Evolutionary conservation across 2,329 filamentous ascomycete species (phyloP), one percentile per base, ranked within the genome.

Genomic region (Trichoderma asperellum): DNA sequence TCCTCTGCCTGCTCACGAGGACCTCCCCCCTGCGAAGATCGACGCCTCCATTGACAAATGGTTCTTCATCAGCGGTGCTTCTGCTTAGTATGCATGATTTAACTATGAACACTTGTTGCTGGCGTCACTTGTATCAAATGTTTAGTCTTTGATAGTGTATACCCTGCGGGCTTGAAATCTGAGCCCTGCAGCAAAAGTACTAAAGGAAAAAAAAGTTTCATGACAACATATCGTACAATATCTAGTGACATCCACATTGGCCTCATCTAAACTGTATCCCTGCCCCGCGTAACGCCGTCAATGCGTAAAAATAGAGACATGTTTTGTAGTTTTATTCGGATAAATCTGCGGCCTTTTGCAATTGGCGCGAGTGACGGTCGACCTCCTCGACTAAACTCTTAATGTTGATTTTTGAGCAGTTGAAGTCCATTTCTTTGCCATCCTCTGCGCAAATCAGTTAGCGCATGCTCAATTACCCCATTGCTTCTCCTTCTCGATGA

Each of bases 11-110:
- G 79, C 87, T 73, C 86, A 92, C 83, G 88, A 97, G 88, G 91
- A 96, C 78, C 86, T 96, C 70, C 81, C 88, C 68, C 89, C 96
- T 71, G 95, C 91, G 74, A 94, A 95, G 79, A 97, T 99, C 77
- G 96, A 99, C 80, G 88, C 89, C 80, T 96, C 91, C 83, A 97
- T 98, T 80, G 96, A 99, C 89, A 99, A 99, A 90, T 99, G 96
- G 96, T 99, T 99, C 92, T 99, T 98, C 90, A 99, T 99, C 84
- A 97, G 94, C 82, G 96, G 96, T 83, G 96, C 96, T 79, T 93
- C 94, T 76, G 87, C 91, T 77, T 95, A 92, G 85, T 76, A 70
- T 53, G 43, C 53, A 56, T 59, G 56, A 58, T 65, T 32, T 61
- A 12, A 65, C 16, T 34, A 43, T 37, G 62, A 60, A 61, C 55